Conservation (phyloP, 2,329 filamentous ascomycete genomes). For the Colletotrichum gloeosporioides region DNA sequence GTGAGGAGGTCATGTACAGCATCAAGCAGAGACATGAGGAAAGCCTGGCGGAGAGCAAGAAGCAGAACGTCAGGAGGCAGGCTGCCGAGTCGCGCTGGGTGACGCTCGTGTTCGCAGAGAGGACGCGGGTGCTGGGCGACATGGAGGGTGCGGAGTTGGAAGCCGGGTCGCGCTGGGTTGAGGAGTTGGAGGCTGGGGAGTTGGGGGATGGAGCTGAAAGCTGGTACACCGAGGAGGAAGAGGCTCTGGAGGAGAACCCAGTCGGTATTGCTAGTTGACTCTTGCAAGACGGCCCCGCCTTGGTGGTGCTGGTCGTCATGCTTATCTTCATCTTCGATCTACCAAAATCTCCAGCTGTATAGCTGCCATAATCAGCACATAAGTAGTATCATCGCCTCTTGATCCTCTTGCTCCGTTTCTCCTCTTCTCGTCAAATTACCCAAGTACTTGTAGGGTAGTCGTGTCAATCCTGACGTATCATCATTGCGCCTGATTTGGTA, state of each 20-base stretch:
- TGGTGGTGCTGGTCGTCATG: background rate
- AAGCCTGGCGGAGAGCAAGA: conserved; percentile 29
- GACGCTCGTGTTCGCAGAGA: conserved; percentile 48
- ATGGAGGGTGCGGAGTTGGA: conserved; percentile 50
- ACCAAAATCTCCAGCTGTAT: background rate
- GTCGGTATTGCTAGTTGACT: background rate
- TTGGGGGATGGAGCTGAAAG: conserved; percentile 36
- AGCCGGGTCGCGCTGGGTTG: background rate
- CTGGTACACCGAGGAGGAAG: background rate
- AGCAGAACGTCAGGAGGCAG: conserved; percentile 36
- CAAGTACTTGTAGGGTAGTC: background rate
- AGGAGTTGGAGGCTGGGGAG: conserved; percentile 45
- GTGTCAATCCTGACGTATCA: background rate
- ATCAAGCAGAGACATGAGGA: conserved; percentile 35
- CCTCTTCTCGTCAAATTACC: background rate
- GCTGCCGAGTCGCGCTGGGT: conserved; percentile 54
- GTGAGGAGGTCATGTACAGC: conserved; percentile 48
- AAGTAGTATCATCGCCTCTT: background rate
- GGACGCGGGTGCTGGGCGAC: conserved; percentile 45
- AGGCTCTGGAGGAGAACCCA: background rate
- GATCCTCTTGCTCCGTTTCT: background rate
- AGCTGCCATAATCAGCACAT: background rate
- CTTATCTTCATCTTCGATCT: background rate
- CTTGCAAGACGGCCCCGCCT: background rate
- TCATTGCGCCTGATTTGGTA: conserved; percentile 14